phyloP scores from a whole-genome alignment of 2,329 filamentous ascomycete species.

The Chaetomiaceae sp. region DNA sequence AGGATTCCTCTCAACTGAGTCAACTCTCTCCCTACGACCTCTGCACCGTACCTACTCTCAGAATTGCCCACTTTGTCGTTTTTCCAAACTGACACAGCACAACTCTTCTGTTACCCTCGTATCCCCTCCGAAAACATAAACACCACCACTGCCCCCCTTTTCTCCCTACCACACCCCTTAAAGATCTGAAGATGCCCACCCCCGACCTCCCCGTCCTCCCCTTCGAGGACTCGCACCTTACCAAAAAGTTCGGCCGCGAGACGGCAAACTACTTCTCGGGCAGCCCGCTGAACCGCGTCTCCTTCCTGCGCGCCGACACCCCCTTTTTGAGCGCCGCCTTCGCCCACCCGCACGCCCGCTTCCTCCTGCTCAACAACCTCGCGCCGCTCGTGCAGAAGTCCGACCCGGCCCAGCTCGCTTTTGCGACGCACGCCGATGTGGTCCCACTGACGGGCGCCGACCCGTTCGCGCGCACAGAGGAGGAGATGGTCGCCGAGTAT shows the following conservation, averaged over 20 bases:
- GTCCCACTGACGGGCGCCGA: constrained; percentile 64
- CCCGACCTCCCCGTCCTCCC: constrained; percentile 40
- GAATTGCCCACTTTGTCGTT: no score
- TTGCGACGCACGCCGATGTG: constrained; percentile 65
- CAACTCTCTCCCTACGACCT: not conserved
- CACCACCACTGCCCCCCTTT: not conserved
- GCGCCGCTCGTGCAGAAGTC: constrained; percentile 61
- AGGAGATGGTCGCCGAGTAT: constrained; percentile 65
- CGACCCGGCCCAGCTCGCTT: constrained; percentile 57
- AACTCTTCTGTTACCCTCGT: no score
- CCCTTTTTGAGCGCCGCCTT: constrained; percentile 66
- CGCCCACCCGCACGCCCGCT: constrained; percentile 59
- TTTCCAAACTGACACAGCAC: no score
- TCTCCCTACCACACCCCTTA: not conserved
- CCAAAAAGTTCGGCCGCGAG: constrained; percentile 72
- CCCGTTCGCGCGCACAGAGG: constrained; percentile 67
- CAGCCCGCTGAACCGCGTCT: constrained; percentile 71
- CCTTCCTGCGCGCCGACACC: constrained; percentile 68
- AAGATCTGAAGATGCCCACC: constrained; percentile 19
- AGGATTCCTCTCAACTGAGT: not conserved
- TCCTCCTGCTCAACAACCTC: constrained; percentile 75
- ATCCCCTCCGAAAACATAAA: not conserved
- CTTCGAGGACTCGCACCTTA: constrained; percentile 61
- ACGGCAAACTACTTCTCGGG: constrained; percentile 81
- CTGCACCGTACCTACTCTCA: not conserved